Base-by-base conservation (phyloP, 192 early-diverging fungal species). In the Borealophlyctis nickersoniae region DNA sequence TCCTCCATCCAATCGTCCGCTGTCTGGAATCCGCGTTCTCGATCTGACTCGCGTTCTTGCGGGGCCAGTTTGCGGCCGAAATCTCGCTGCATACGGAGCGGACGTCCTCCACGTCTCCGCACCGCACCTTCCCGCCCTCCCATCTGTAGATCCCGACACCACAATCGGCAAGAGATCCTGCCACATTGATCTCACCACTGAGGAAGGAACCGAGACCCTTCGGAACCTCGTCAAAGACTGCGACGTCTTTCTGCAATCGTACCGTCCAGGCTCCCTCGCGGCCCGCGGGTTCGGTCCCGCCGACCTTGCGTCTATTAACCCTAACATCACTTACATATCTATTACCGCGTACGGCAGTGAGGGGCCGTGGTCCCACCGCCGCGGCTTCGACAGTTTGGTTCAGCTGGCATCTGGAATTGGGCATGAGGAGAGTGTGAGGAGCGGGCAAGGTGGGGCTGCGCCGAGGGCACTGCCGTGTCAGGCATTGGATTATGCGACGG, bases 41-140 rank as follows among this genome's bases (percentile, higher is more conserved):
- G 74, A 76, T 35, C 48, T 76, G 27, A 76, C 75, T 4, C 61
- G 72, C 39, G 63, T 73, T 4, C 62, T 75, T 7, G 72, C 72
- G 2, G 73, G 73, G 27, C 73, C 73, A 13, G 60, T 51, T 7
- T 69, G 69, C 69, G 30, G 54, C 50, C 26, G 62, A 2, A 58
- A 36, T 23, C 58, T 74, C 16, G 67, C 67, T 27, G 53, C 61
- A 39, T 54, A 66, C 35, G 72, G 72, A 33, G 72, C 72, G 4
- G 32, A 56, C 3, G 68, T 74, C 14, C 49, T 74, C 28, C 69
- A 65, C 48, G 55, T 74, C 3, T 67, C 67, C 35, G 65, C 61
- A 7, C 19, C 16, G 3, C 26, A 52, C 55, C 63, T 74, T 23
- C 62, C 60, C 4, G 27, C 14, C 35, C 63, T 74, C 7, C 54